Evolutionary conservation across 148 eudicot species (phyloP).

Genomic region (Heliamphora exappendiculata): DNA sequence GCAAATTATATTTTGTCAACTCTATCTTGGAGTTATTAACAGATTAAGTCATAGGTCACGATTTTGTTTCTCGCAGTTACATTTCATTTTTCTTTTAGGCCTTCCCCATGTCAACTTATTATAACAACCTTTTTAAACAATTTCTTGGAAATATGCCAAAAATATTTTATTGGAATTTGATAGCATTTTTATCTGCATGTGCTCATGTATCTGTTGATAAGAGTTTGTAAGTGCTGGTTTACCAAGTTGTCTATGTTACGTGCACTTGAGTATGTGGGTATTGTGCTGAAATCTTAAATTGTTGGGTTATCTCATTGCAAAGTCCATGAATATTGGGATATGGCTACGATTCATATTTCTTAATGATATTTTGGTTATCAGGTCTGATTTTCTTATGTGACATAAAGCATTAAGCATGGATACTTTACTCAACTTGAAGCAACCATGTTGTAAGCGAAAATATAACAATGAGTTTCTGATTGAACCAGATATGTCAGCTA

Average conservation of each 20-base stretch:
- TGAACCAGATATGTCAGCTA: not conserved
- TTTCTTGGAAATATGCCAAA: too few relatives aligned
- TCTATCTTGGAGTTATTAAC: not conserved
- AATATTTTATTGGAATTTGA: not conserved
- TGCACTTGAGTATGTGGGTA: not conserved
- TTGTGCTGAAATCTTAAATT: not conserved
- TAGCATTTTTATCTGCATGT: not conserved
- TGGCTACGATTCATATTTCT: constrained; percentile 1
- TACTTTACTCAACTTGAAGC: not conserved
- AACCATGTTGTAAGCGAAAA: not conserved
- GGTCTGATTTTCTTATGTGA: not conserved
- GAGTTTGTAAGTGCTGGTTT: not conserved
- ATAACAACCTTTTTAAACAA: not conserved
- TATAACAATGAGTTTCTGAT: not conserved
- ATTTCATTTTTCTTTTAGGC: not conserved
- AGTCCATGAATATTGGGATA: not conserved
- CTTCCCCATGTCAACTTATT: not conserved
- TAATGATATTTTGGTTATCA: not conserved
- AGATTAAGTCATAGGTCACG: not conserved
- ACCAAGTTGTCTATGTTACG: not conserved
- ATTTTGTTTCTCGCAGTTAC: not conserved
- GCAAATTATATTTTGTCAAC: not conserved
- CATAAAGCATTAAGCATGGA: not conserved
- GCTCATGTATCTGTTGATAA: not conserved
- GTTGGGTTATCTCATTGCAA: too few relatives aligned